Conservation (phyloP, 23 red algal genomes). For the Pyropia haitanensis region DNA sequence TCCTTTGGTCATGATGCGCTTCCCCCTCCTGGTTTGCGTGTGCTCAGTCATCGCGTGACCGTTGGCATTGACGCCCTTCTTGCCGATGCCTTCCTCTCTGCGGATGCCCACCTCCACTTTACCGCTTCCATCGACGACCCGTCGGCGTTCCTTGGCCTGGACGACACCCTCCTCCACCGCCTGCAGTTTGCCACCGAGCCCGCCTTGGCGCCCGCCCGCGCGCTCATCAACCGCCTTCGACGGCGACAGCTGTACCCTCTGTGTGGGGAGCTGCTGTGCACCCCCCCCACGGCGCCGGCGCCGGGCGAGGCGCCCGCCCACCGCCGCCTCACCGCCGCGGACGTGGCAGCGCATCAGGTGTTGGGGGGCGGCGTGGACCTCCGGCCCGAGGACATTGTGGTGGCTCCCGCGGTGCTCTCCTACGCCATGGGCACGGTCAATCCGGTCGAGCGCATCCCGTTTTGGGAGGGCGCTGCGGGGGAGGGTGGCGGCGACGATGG, state of each 20-base stretch:
- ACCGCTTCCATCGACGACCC: conserved; percentile 53
- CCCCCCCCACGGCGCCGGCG: conserved; percentile 8
- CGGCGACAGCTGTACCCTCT: conserved; percentile 73
- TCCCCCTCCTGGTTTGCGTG: conserved; percentile 1
- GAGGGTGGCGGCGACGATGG: conserved; percentile 17
- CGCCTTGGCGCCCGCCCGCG: conserved; percentile 29
- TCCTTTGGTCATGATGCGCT: not conserved
- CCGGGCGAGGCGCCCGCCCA: too few relatives aligned
- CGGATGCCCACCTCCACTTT: conserved; percentile 53
- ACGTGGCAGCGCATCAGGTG: conserved; percentile 68
- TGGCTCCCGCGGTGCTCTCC: conserved; percentile 57
- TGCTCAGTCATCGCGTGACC: conserved; percentile 82
- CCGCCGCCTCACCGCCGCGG: conserved; percentile 20
- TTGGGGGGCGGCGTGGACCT: conserved; percentile 43
- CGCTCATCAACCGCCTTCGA: conserved; percentile 53
- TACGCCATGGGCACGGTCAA: conserved; percentile 81
- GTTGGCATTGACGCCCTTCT: conserved; percentile 75
- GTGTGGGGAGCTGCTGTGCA: conserved; percentile 63
- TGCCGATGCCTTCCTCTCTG: conserved; percentile 70
- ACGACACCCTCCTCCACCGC: conserved; percentile 49
- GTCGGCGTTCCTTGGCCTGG: conserved; percentile 49
- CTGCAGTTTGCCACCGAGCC: conserved; percentile 69
- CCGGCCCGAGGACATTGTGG: conserved; percentile 78
- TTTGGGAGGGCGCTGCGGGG: conserved; percentile 32
- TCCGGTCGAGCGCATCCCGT: conserved; percentile 79